Conservation (phyloP, 306 rosid species). For the Vigna mungo region DNA sequence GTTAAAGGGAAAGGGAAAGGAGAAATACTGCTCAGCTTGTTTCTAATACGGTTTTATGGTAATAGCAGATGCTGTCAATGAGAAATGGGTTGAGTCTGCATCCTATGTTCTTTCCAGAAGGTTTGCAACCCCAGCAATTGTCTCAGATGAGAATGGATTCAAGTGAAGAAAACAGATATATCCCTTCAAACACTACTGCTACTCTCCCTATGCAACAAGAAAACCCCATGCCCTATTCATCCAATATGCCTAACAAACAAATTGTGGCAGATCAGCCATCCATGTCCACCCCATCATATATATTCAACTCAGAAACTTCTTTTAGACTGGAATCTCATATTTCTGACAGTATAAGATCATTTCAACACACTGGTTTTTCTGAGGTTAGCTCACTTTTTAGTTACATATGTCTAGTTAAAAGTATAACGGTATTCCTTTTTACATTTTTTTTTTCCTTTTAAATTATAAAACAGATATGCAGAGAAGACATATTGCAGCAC, state of each 20-base stretch:
- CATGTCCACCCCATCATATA: conserved; percentile 54
- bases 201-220: conserved; percentile 60
- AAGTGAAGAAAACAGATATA: conserved; percentile 60
- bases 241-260: conserved; percentile 52
- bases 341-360: conserved; percentile 55
- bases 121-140: conserved; percentile 56
- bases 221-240: conserved; percentile 54
- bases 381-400: conserved; percentile 55
- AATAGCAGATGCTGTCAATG: conserved; percentile 81
- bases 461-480: conserved; percentile 48
- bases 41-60: not conserved
- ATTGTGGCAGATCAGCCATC: conserved; percentile 52
- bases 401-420: not conserved
- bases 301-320: conserved; percentile 53
- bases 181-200: conserved; percentile 53
- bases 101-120: conserved; percentile 73
- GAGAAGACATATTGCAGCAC: conserved; percentile 54
- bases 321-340: conserved; percentile 56
- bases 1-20: not conserved
- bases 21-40: not conserved
- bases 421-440: conserved; percentile 14
- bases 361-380: conserved; percentile 49
- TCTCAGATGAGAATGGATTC: conserved; percentile 60
- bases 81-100: conserved; percentile 84
- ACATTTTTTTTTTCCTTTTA: not conserved